Percentiles rank a stretch among this genome's conserved stretches.
Evolutionary conservation across 345 rosid species (phyloP).

Genomic region (Citrus glauca): DNA sequence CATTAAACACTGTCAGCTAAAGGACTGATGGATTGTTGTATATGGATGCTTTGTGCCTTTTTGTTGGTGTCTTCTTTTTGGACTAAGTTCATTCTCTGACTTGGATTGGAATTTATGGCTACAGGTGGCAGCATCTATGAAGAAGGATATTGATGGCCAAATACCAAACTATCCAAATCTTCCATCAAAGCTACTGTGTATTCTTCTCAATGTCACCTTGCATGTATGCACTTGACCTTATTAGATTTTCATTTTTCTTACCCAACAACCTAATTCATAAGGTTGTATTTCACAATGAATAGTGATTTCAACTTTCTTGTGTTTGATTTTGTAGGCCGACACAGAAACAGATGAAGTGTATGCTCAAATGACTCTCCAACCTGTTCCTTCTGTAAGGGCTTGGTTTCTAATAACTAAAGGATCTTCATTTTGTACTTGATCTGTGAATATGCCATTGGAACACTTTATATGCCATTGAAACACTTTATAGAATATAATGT

Average conservation of each 20-base stretch:
- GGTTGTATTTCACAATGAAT: background rate
- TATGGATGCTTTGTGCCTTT: background rate
- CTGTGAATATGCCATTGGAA: background rate
- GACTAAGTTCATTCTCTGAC: slow-evolving; percentile 4
- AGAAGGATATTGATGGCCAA: slow-evolving; percentile 68
- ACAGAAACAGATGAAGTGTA: slow-evolving; percentile 94
- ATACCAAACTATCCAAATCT: slow-evolving; percentile 91
- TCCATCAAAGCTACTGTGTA: slow-evolving; percentile 79
- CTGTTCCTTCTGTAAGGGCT: slow-evolving; percentile 62
- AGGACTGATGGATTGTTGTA: background rate
- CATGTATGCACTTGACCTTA: slow-evolving; percentile 45
- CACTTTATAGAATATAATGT: background rate
- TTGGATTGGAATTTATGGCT: slow-evolving; percentile 9
- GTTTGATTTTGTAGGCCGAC: slow-evolving; percentile 66
- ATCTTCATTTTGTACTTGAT: slow-evolving; percentile 14
- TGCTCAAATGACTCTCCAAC: slow-evolving; percentile 96
- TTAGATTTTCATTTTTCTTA: background rate
- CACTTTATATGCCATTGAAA: background rate
- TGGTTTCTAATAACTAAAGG: slow-evolving; percentile 15
- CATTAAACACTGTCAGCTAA: background rate
- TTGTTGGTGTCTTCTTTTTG: background rate
- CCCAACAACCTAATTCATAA: background rate
- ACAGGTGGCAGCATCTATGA: slow-evolving; percentile 95
- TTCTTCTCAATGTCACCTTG: slow-evolving; percentile 74
- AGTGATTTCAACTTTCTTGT: slow-evolving; percentile 14